Conservation (phyloP, 331 rosid species). For the Quercus phellos region DNA sequence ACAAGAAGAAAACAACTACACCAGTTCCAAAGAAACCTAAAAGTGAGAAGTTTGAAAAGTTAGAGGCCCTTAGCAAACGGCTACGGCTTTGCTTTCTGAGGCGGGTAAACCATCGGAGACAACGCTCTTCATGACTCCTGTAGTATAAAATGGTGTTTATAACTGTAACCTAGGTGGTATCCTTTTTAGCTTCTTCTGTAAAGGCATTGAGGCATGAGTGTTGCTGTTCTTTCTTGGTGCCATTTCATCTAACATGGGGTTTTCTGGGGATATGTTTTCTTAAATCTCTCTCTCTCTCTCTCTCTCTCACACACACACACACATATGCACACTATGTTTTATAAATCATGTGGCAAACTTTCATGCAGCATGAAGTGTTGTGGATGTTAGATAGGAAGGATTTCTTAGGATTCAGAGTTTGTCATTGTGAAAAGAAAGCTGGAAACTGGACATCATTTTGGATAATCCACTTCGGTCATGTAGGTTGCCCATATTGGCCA, state of each 20-base stretch:
- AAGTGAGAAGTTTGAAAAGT: slow-evolving; percentile 63
- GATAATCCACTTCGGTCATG: not conserved
- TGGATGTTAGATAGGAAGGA: not conserved
- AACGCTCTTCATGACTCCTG: slow-evolving; percentile 35
- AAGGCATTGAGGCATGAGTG: not conserved
- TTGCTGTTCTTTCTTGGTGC: not conserved
- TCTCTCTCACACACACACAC: no score
- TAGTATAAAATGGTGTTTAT: not conserved
- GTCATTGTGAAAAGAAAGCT: not conserved
- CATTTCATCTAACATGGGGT: not conserved
- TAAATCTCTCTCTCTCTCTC: not conserved
- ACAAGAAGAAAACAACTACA: slow-evolving; percentile 42
- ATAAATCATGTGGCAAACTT: not conserved
- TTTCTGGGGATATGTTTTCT: not conserved
- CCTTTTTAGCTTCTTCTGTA: not conserved
- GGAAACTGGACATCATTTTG: not conserved
- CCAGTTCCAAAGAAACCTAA: slow-evolving; percentile 45
- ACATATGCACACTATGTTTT: not conserved
- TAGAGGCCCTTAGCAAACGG: slow-evolving; percentile 68
- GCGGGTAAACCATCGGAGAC: slow-evolving; percentile 50
- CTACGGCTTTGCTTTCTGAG: slow-evolving; percentile 61
- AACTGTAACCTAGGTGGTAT: slow-evolving; percentile 3
- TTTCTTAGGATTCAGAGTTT: not conserved
- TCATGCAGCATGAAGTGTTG: not conserved
- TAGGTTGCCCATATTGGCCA: not conserved